phyloP scores from a whole-genome alignment of 2,329 filamentous ascomycete genomes.

The Aspergillus novofumigatus region DNA sequence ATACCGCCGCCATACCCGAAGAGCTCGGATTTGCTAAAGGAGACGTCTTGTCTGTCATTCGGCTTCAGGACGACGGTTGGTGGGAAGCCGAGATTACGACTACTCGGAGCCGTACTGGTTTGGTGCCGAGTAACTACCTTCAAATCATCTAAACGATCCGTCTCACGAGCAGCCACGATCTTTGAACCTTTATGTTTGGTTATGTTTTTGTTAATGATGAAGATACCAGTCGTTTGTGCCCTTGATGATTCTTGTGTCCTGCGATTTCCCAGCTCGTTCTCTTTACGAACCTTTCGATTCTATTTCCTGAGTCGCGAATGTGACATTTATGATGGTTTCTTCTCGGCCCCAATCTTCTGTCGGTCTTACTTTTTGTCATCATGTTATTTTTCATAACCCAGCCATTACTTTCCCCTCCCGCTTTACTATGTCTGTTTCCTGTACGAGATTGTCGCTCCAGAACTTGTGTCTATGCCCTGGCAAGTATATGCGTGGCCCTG shows the following conservation, averaged over 20 bases:
- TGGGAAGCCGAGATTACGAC: slow-evolving; percentile 93
- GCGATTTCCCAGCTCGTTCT: not conserved
- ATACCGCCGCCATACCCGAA: slow-evolving; percentile 90
- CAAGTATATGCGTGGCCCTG: not conserved
- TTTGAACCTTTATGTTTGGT: slow-evolving; percentile 7
- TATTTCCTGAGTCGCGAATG: not conserved
- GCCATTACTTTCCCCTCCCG: not conserved
- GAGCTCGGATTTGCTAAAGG: slow-evolving; percentile 91
- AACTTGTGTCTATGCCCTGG: not conserved
- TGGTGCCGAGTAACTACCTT: slow-evolving; percentile 65
- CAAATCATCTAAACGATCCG: slow-evolving; percentile 48
- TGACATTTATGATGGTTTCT: not conserved
- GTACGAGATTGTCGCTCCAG: not conserved
- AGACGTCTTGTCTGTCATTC: slow-evolving; percentile 80
- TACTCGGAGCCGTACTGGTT: slow-evolving; percentile 45
- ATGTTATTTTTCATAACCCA: not conserved
- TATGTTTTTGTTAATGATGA: slow-evolving; percentile 16
- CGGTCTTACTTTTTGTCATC: not conserved
- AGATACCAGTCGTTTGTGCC: slow-evolving; percentile 14
- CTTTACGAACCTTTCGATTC: not conserved
- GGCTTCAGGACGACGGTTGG: slow-evolving; percentile 96
- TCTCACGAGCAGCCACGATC: slow-evolving; percentile 25
- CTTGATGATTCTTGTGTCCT: slow-evolving; percentile 4
- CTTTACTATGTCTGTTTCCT: not conserved
- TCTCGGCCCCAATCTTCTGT: not conserved